These are phyloP conservation scores for Acacia concinna DNA, from an alignment of 331 rosid species.

Conservation along the genomic window DNA sequence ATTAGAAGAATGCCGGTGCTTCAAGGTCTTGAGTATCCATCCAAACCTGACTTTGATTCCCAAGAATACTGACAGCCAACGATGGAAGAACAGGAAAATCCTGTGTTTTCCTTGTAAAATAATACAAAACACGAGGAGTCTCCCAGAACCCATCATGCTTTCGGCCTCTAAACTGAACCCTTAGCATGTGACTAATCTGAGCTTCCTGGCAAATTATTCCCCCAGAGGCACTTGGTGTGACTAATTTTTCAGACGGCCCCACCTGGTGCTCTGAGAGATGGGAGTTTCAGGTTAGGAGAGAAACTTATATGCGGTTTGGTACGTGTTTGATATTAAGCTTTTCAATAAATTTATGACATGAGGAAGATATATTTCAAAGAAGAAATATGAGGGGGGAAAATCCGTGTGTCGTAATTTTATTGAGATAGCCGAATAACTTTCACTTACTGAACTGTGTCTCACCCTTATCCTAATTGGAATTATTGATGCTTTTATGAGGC, in stretches of 20 bases:
- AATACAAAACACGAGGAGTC: slow-evolving; percentile 34
- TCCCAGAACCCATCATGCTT: slow-evolving; percentile 31
- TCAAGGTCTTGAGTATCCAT: slow-evolving; percentile 95
- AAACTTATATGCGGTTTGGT: neutral
- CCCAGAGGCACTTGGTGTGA: slow-evolving; percentile 30
- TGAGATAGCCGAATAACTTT: neutral
- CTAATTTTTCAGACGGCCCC: neutral
- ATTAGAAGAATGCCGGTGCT: slow-evolving; percentile 83
- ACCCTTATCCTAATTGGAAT: neutral
- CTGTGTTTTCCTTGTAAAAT: slow-evolving; percentile 21
- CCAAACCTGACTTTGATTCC: slow-evolving; percentile 84
- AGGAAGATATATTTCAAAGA: neutral
- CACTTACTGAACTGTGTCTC: neutral
- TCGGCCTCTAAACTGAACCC: slow-evolving; percentile 35
- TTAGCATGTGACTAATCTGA: slow-evolving; percentile 37
- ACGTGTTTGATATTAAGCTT: neutral
- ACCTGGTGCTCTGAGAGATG: neutral
- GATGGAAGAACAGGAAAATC: slow-evolving; percentile 29
- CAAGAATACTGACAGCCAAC: slow-evolving; percentile 61
- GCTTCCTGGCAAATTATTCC: slow-evolving; percentile 27
- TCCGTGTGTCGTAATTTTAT: neutral
- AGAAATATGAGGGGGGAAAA: neutral
- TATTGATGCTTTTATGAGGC: slow-evolving; percentile 29
- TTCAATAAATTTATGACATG: neutral
- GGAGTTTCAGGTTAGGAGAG: neutral